Conservation (phyloP, 148 eudicot species). For the Vaccinium corymbosum region DNA sequence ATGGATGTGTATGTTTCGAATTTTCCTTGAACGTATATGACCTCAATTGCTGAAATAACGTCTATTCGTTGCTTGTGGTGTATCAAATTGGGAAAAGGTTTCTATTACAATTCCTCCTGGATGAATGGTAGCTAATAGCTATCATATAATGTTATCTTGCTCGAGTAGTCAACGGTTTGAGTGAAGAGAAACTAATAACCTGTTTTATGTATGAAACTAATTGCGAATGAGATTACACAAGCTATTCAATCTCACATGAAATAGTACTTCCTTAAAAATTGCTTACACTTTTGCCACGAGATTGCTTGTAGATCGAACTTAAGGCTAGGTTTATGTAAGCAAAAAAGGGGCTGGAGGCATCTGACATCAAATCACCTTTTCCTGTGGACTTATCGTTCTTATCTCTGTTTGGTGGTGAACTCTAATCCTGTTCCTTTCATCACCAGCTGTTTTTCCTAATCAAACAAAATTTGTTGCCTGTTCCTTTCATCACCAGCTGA, state of each 20-base stretch:
- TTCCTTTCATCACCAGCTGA: conserved; percentile 5
- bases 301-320: background rate
- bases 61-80: background rate
- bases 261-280: background rate
- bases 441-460: background rate
- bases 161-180: background rate
- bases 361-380: background rate
- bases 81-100: background rate
- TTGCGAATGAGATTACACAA: background rate
- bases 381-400: background rate
- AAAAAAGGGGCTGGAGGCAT: background rate
- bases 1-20: background rate
- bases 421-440: background rate
- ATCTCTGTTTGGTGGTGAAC: background rate
- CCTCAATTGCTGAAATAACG: background rate
- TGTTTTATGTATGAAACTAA: background rate
- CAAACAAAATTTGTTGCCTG: background rate
- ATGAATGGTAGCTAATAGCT: background rate
- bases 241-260: background rate
- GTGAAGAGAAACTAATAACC: background rate
- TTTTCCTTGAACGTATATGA: background rate
- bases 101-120: background rate
- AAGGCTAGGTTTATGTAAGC: background rate
- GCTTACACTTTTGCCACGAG: background rate
- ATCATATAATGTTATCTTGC: background rate